Evolutionary conservation across 176 grass and related monocot species (phyloP), one percentile per base, ranked within the genome.

Genomic region (Oryza meridionalis): DNA sequence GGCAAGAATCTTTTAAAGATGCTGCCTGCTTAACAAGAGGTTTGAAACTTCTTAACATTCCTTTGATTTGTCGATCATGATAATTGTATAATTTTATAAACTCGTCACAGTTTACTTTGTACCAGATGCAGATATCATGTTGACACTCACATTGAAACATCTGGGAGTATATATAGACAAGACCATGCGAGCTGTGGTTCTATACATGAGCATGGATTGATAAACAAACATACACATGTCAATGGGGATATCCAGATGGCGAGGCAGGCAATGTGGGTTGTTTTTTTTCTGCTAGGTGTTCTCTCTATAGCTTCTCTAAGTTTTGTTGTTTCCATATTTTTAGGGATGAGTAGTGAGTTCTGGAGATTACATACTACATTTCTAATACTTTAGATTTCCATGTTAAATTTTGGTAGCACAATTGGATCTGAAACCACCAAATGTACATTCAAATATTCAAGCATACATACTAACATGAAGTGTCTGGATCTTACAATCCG

Each of bases 401-500:
- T 55, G 50, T 55, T 5, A 55, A 55, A 55, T 55, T 55, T 55
- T 55, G 50, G 50, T 55, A 55, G 50, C 50, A 19, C 50, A 55
- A 19, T 0, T 55, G 50, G 16, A 19, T 55, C 16, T 16, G 50
- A 55, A 55, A 40, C 1, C 38, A 40, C 7, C 38, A 51, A 51
- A 51, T 51, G 49, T 51, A 51, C 7, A 51, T 51, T 5, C 49
- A 51, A 51, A 51, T 1, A 51, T 51, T 17, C 49, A 51, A 51
- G 49, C 49, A 55, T 55, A 53, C 50, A 19, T 55, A 55, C 50
- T 55, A 55, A 55, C 83, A 1, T 76, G 93, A 99, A 77, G 78
- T 88, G 15, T 80, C 79, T 40, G 83, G 91, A 50, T 46, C 93
- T 70, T 99, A 99, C 80, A 96, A 99, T 77, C 93, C 91, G 3